Percentiles rank a stretch among this genome's conserved stretches.
phyloP scores from a whole-genome alignment of 805 yeast genomes.

The Nakazawaea peltata region DNA sequence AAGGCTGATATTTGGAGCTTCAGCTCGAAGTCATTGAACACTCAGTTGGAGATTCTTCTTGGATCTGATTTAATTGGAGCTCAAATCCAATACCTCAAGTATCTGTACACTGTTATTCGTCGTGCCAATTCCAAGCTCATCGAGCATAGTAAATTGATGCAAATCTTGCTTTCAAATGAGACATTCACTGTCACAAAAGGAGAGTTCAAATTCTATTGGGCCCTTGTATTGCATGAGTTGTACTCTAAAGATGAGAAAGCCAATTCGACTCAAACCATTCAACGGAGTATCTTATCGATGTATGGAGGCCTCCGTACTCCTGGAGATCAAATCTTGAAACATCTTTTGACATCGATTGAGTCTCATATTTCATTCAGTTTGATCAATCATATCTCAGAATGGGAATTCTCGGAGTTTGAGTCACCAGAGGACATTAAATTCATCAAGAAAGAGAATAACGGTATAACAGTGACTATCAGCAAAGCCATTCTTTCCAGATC shows the following conservation, averaged over 20 bases:
- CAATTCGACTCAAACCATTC: constrained; percentile 38
- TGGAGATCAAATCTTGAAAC: constrained; percentile 55
- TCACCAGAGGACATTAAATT: constrained; percentile 13
- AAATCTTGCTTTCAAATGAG: constrained; percentile 52
- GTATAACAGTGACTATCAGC: constrained; percentile 42
- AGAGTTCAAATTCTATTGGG: constrained; percentile 30
- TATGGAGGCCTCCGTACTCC: constrained; percentile 58
- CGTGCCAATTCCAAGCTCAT: constrained; percentile 25
- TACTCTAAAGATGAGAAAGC: constrained; percentile 26
- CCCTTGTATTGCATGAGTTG: constrained; percentile 40
- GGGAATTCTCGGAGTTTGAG: constrained; percentile 51
- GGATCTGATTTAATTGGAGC: constrained; percentile 37
- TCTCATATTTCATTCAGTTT: constrained; percentile 44
- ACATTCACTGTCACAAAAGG: constrained; percentile 21
- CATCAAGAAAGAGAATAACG: constrained; percentile 34
- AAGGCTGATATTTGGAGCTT: constrained; percentile 26
- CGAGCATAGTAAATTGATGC: constrained; percentile 47
- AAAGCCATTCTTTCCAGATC: constrained; percentile 43
- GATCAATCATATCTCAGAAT: constrained; percentile 51
- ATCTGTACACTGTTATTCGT: constrained; percentile 31
- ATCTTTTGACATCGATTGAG: constrained; percentile 52
- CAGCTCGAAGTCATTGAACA: constrained; percentile 43
- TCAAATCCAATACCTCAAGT: constrained; percentile 32
- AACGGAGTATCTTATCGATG: constrained; percentile 39
- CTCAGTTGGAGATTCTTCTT: constrained; percentile 60